phyloP scores from a whole-genome alignment of 441 rosid species.

The Macaranga tanarius region DNA sequence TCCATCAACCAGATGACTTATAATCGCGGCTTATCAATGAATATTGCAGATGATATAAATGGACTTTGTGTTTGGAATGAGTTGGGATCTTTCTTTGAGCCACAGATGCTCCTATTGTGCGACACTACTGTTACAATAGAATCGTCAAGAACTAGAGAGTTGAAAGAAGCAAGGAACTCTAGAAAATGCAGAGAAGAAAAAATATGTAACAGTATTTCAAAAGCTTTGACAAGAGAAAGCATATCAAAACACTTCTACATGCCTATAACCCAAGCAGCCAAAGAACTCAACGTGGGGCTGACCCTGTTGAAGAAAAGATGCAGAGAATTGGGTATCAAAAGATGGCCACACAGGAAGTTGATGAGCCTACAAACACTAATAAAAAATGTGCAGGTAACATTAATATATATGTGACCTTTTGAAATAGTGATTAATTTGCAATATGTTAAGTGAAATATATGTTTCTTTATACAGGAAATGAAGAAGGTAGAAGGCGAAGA shows the following conservation, averaged over 20 bases:
- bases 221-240: neutral
- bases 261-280: slow-evolving; percentile 76
- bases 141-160: neutral
- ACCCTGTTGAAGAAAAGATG: slow-evolving; percentile 81
- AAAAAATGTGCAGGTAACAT: slow-evolving; percentile 50
- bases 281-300: slow-evolving; percentile 67
- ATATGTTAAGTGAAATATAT: neutral
- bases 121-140: neutral
- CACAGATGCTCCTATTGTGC: neutral
- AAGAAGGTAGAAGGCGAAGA: slow-evolving; percentile 41
- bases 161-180: neutral
- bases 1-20: neutral
- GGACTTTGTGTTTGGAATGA: slow-evolving; percentile 6
- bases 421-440: too few species aligned
- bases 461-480: slow-evolving; percentile 34
- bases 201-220: neutral
- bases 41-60: slow-evolving; percentile 4
- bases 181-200: slow-evolving; percentile 6
- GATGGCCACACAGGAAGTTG: slow-evolving; percentile 67
- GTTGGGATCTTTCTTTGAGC: slow-evolving; percentile 12
- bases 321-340: slow-evolving; percentile 61
- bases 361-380: slow-evolving; percentile 65
- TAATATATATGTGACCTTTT: too few species aligned
- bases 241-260: slow-evolving; percentile 51
- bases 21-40: neutral